A percentile compares a stretch with the other conserved stretches of the same genome.
Conservation (phyloP, 83 land plant genomes). For the Picea abies region DNA sequence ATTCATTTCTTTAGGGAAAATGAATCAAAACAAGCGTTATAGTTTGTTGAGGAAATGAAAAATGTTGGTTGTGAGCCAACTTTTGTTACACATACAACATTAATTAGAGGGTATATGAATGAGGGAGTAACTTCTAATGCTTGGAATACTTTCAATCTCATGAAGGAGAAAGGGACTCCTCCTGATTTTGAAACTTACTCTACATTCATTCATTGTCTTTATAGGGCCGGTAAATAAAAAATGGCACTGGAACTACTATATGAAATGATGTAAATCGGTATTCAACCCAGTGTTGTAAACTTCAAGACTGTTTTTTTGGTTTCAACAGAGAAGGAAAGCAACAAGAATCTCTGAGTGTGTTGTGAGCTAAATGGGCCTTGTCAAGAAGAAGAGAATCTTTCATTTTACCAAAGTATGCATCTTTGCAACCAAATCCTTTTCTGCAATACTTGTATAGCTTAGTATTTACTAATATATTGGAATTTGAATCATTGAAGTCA, state of each 20-base stretch:
- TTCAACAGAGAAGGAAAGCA: constrained; percentile 64
- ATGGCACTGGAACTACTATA: constrained; percentile 40
- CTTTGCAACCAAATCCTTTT: neutral
- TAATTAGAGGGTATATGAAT: too few relatives aligned
- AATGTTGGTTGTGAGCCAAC: too few relatives aligned
- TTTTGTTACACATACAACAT: too few relatives aligned
- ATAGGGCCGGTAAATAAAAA: constrained; percentile 47
- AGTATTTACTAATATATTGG: neutral
- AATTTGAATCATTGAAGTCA: neutral
- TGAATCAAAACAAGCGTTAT: constrained; percentile 27
- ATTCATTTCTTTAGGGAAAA: constrained; percentile 40
- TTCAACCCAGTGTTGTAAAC: constrained; percentile 49
- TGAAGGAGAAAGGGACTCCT: constrained; percentile 35
- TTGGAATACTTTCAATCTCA: too few relatives aligned
- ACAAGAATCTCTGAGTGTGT: too few relatives aligned
- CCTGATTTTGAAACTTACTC: constrained; percentile 62
- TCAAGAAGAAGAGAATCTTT: too few relatives aligned
- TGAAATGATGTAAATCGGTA: too few relatives aligned
- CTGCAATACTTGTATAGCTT: neutral
- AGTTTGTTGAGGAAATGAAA: constrained; percentile 20
- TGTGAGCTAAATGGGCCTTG: too few relatives aligned
- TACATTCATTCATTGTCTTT: constrained; percentile 41
- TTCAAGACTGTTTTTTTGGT: constrained; percentile 49
- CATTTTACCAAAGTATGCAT: too few relatives aligned
- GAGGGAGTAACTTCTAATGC: too few relatives aligned